A percentile compares a stretch with the other conserved stretches of the same genome.
Conservation (phyloP, 2,329 filamentous ascomycete species). For the Epichloe coenophiala region DNA sequence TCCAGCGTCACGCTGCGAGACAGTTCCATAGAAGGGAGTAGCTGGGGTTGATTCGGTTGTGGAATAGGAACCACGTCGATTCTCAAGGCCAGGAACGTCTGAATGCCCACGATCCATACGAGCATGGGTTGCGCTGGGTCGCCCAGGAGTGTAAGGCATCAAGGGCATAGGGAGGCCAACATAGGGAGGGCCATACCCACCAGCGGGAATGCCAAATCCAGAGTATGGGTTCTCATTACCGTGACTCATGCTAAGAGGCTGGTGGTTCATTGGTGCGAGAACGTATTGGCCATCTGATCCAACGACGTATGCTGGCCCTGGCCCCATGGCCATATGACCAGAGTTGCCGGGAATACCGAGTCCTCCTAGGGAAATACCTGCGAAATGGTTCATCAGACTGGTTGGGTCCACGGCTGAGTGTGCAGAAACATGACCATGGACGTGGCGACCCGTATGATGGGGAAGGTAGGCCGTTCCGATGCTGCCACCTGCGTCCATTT, state of each 20-base stretch:
- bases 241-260: conserved; percentile 23
- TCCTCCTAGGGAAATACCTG: conserved; percentile 23
- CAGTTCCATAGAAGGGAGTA: conserved; percentile 49
- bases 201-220: conserved; percentile 17
- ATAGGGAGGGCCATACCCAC: conserved; percentile 23
- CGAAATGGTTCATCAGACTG: conserved; percentile 21
- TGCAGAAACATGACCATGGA: conserved; percentile 16
- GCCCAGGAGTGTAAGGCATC: conserved; percentile 40
- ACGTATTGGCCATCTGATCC: conserved; percentile 26
- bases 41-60: conserved; percentile 53
- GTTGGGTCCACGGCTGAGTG: conserved; percentile 18
- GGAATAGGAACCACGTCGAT: conserved; percentile 54
- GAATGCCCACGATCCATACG: conserved; percentile 33
- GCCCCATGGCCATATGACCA: conserved; percentile 19
- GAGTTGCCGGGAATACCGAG: conserved; percentile 19
- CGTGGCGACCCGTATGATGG: conserved; percentile 16
- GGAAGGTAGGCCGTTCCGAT: conserved; percentile 19
- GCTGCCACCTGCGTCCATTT: conserved; percentile 23
- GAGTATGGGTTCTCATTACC: conserved; percentile 20
- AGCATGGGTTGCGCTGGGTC: conserved; percentile 29
- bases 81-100: conserved; percentile 49
- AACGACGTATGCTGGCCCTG: conserved; percentile 23
- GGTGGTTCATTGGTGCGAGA: conserved; percentile 22
- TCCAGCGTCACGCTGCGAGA: conserved; percentile 45
- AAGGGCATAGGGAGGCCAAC: conserved; percentile 24